Evolutionary conservation across 176 grass and related monocot species (phyloP).

Genomic region (Aegilops bicornis): DNA sequence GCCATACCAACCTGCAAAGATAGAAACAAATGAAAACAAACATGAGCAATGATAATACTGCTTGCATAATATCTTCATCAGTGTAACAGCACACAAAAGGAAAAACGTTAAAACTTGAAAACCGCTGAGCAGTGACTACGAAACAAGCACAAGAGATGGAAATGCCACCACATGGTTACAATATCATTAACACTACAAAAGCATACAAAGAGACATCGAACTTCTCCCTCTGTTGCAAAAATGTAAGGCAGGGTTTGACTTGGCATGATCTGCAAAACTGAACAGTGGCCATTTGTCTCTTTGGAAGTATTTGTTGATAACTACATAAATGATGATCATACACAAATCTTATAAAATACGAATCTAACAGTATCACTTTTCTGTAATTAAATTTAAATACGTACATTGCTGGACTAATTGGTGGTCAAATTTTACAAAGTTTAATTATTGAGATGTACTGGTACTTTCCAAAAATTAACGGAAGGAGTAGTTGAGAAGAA

Average conservation of each 20-base stretch:
- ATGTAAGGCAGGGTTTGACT: not conserved
- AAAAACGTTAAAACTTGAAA: not conserved
- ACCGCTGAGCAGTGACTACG: not conserved
- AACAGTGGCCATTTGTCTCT: not conserved
- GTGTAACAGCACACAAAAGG: not conserved
- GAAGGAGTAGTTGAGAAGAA: not conserved
- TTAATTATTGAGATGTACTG: not conserved
- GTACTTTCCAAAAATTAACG: not conserved
- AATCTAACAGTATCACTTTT: not conserved
- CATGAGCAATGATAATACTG: not conserved
- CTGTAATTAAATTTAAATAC: not conserved
- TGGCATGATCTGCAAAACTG: not conserved
- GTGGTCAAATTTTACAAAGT: not conserved
- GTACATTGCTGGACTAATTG: not conserved
- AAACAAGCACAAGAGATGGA: not conserved
- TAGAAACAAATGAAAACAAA: slow-evolving; percentile 27
- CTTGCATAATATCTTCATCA: slow-evolving; percentile 14
- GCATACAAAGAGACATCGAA: not conserved
- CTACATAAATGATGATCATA: not conserved
- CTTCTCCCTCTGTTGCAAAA: not conserved
- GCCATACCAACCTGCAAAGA: slow-evolving; percentile 89
- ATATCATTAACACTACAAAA: not conserved
- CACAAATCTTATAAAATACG: not conserved
- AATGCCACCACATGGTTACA: not conserved
- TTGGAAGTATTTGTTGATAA: not conserved